These are phyloP conservation scores for Cucurbita moschata DNA, from an alignment of 306 rosid species.

Conservation along the genomic window DNA sequence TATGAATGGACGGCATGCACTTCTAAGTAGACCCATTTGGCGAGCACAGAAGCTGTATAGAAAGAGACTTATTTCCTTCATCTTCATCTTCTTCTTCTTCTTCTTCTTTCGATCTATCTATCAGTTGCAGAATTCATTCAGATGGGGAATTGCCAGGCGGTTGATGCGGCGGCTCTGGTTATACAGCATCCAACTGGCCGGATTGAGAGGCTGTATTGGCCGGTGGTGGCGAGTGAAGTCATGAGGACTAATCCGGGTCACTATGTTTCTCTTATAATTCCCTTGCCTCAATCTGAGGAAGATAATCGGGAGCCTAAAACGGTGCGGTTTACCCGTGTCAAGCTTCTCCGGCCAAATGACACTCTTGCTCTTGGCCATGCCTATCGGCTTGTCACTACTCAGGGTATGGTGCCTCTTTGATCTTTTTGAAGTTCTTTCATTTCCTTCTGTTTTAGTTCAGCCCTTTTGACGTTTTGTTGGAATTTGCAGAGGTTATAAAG, in stretches of 20 bases:
- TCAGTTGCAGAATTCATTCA: neutral
- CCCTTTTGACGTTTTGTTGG: neutral
- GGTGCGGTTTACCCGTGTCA: slow-evolving; percentile 76
- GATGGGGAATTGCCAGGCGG: slow-evolving; percentile 97
- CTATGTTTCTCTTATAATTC: slow-evolving; percentile 82
- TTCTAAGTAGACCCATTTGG: slow-evolving; percentile 4
- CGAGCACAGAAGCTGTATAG: slow-evolving; percentile 45
- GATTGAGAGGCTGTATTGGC: slow-evolving; percentile 74
- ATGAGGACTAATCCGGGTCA: slow-evolving; percentile 85
- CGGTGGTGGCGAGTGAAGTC: slow-evolving; percentile 63
- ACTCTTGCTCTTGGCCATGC: slow-evolving; percentile 97
- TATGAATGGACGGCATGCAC: slow-evolving; percentile 17
- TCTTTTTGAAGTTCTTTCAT: neutral
- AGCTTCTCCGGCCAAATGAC: slow-evolving; percentile 79
- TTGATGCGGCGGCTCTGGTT: slow-evolving; percentile 96
- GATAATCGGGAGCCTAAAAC: slow-evolving; percentile 28
- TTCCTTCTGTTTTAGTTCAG: neutral
- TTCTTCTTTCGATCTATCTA: neutral
- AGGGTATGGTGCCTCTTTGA: slow-evolving; percentile 26
- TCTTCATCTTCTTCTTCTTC: slow-evolving; percentile 12
- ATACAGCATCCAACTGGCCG: slow-evolving; percentile 87
- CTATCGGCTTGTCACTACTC: slow-evolving; percentile 73
- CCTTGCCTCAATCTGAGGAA: slow-evolving; percentile 43
- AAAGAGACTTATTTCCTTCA: slow-evolving; percentile 44
- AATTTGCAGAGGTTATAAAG: slow-evolving; percentile 59